Evolutionary conservation across 768 basidiomycete genomes (phyloP).

Genomic region (Russula abietina): DNA sequence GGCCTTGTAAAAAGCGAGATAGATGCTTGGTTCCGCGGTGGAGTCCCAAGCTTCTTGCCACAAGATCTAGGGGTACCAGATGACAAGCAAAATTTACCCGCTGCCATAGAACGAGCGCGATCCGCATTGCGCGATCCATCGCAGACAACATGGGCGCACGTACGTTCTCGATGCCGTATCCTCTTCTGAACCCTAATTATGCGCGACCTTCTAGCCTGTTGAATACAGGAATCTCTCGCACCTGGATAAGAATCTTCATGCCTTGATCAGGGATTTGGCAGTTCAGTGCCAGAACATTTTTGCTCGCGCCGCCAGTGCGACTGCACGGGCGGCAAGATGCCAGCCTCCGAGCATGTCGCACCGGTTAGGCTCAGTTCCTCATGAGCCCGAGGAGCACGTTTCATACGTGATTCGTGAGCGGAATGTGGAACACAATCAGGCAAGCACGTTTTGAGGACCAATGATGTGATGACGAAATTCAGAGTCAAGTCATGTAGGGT

Average conservation of each 20-base stretch:
- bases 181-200: slow-evolving; percentile 12
- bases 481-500: slow-evolving; percentile 13
- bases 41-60: slow-evolving; percentile 46
- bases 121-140: slow-evolving; percentile 43
- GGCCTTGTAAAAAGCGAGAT: slow-evolving; percentile 63
- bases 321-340: slow-evolving; percentile 49
- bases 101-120: slow-evolving; percentile 45
- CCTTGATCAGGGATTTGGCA: slow-evolving; percentile 56
- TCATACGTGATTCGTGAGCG: slow-evolving; percentile 23
- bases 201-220: slow-evolving; percentile 35
- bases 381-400: slow-evolving; percentile 15
- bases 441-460: slow-evolving; percentile 18
- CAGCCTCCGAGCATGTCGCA: slow-evolving; percentile 26
- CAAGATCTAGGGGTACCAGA: slow-evolving; percentile 45
- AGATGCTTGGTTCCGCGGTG: slow-evolving; percentile 76
- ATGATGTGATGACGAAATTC: slow-evolving; percentile 19
- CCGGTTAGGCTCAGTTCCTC: slow-evolving; percentile 1
- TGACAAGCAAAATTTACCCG: slow-evolving; percentile 33
- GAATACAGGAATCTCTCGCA: slow-evolving; percentile 46
- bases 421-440: slow-evolving; percentile 22
- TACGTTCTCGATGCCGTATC: slow-evolving; percentile 34
- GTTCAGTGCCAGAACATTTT: slow-evolving; percentile 57
- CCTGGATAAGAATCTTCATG: slow-evolving; percentile 64
- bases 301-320: slow-evolving; percentile 53
- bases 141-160: slow-evolving; percentile 47